Evolutionary conservation across 2,329 filamentous ascomycete genomes (phyloP).

Genomic region (Fusarium beomiforme): DNA sequence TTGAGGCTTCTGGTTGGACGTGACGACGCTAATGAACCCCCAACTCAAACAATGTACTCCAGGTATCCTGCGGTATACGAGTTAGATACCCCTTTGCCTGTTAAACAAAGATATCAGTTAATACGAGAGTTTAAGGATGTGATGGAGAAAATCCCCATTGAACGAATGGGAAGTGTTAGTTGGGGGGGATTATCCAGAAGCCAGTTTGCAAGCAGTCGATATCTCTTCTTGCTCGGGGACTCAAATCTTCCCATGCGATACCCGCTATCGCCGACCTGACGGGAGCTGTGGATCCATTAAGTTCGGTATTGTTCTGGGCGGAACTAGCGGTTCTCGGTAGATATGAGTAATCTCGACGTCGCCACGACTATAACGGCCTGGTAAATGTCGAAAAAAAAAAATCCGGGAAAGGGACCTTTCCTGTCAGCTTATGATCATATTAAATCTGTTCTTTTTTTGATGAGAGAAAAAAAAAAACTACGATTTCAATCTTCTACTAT

Average conservation of each 20-base stretch:
- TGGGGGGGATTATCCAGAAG: not conserved
- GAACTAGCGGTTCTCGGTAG: slow-evolving; percentile 31
- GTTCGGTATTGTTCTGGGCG: not conserved
- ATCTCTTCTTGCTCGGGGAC: not conserved
- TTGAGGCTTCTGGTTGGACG: slow-evolving; percentile 42
- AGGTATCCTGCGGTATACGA: slow-evolving; percentile 15
- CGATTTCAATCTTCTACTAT: not conserved
- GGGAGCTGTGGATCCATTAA: not conserved
- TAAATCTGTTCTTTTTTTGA: not conserved
- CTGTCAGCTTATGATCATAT: not conserved
- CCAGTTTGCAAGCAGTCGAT: not conserved
- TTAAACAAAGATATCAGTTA: not conserved
- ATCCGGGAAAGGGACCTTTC: not conserved
- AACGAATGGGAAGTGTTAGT: not conserved
- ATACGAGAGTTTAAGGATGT: not conserved
- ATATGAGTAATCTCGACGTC: slow-evolving; percentile 4
- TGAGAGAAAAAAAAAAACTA: not conserved
- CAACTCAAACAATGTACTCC: slow-evolving; percentile 16
- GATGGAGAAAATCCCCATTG: not conserved
- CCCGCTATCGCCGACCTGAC: slow-evolving; percentile 20
- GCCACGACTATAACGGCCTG: slow-evolving; percentile 1
- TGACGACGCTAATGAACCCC: slow-evolving; percentile 38
- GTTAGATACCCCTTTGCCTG: slow-evolving; percentile 10
- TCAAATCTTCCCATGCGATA: slow-evolving; percentile 9
- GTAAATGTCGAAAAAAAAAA: not conserved